phyloP scores from a whole-genome alignment of 2,329 filamentous ascomycete species.

The Cladosporium sp. region DNA sequence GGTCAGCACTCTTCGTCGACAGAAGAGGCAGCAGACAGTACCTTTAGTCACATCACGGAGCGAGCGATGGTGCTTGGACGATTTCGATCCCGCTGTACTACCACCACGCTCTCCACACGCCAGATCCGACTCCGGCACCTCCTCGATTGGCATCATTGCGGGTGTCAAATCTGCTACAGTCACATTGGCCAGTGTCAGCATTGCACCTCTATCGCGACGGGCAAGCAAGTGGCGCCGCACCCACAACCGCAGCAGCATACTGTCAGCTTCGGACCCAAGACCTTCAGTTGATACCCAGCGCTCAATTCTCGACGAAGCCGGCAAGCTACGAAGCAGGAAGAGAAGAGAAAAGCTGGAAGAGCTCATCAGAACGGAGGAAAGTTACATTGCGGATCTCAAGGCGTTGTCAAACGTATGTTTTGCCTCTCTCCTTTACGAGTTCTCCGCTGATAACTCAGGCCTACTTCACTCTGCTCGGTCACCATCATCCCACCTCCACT shows the following conservation, averaged over 20 bases:
- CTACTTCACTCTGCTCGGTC: slow-evolving; percentile 45
- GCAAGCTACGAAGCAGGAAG: slow-evolving; percentile 70
- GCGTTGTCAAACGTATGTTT: slow-evolving; percentile 76
- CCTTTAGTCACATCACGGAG: slow-evolving; percentile 39
- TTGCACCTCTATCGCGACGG: slow-evolving; percentile 61
- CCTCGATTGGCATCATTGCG: slow-evolving; percentile 78
- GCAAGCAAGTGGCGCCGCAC: slow-evolving; percentile 59
- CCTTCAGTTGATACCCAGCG: slow-evolving; percentile 58
- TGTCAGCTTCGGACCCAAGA: slow-evolving; percentile 67
- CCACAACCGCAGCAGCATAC: slow-evolving; percentile 56
- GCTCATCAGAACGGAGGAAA: slow-evolving; percentile 80
- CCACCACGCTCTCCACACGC: slow-evolving; percentile 34
- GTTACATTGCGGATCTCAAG: slow-evolving; percentile 83
- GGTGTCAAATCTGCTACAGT: slow-evolving; percentile 78
- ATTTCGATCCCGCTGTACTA: slow-evolving; percentile 31
- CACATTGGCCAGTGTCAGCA: slow-evolving; percentile 72
- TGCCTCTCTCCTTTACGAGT: background rate
- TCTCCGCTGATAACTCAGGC: slow-evolving; percentile 34
- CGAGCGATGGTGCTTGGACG: slow-evolving; percentile 40
- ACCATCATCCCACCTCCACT: slow-evolving; percentile 27
- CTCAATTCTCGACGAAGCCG: slow-evolving; percentile 62
- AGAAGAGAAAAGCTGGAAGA: slow-evolving; percentile 81
- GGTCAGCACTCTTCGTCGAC: slow-evolving; percentile 68
- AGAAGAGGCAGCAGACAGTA: slow-evolving; percentile 48
- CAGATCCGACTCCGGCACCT: slow-evolving; percentile 61